Percentiles rank a stretch among this genome's conserved stretches.
Conservation (phyloP, 768 basidiomycete species). For the Leccinum variicolor region DNA sequence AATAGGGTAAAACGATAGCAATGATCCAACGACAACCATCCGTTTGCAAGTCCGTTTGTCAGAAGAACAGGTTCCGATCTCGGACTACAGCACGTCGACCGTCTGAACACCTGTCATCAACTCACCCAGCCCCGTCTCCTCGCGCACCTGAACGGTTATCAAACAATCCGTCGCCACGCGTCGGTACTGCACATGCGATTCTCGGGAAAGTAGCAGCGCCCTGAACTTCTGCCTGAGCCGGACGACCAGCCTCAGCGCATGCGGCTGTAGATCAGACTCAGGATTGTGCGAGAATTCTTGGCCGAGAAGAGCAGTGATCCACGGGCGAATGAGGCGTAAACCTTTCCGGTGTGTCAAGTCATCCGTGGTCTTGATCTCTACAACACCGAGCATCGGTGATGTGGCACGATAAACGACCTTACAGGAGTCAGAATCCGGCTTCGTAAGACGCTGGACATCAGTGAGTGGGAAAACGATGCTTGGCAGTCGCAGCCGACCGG, state of each 20-base stretch:
- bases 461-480: neutral
- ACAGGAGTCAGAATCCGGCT: neutral
- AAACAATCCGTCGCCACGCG: constrained; percentile 13
- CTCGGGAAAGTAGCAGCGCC: neutral
- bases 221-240: constrained; percentile 9
- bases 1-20: neutral
- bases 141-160: constrained; percentile 1
- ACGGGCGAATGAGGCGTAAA: neutral
- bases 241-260: neutral
- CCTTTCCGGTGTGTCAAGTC: neutral
- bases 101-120: neutral
- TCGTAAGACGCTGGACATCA: neutral
- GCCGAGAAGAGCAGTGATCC: neutral
- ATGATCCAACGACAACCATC: neutral
- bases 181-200: neutral
- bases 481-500: neutral
- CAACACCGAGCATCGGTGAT: neutral
- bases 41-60: neutral
- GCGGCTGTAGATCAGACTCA: neutral
- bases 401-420: neutral
- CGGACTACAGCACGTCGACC: neutral
- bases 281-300: neutral
- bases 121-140: neutral
- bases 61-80: neutral
- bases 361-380: neutral